Conservation (phyloP, 306 rosid species). For the Cicer yamashitae region DNA sequence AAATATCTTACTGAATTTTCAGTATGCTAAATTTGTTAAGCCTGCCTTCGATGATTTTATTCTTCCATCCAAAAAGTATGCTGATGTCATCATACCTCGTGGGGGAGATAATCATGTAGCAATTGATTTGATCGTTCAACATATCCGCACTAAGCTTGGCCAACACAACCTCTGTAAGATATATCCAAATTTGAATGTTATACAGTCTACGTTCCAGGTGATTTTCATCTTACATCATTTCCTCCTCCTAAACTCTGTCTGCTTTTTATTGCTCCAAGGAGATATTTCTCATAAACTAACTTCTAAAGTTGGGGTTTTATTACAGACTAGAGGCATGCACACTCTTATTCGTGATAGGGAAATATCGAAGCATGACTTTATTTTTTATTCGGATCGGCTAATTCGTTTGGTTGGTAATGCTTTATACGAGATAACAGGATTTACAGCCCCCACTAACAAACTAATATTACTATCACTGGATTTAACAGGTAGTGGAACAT, state of each 20-base stretch:
- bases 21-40: conserved; percentile 93
- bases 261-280: conserved; percentile 18
- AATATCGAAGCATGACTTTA: conserved; percentile 89
- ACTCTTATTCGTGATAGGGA: conserved; percentile 85
- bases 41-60: conserved; percentile 97
- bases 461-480: conserved; percentile 38
- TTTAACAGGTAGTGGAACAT: conserved; percentile 85
- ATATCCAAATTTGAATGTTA: conserved; percentile 81
- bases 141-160: conserved; percentile 88
- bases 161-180: conserved; percentile 92
- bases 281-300: conserved; percentile 18
- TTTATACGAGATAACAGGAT: conserved; percentile 30
- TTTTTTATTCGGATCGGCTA: conserved; percentile 89
- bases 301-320: conserved; percentile 42
- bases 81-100: conserved; percentile 90
- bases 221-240: conserved; percentile 41
- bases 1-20: conserved; percentile 45
- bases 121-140: conserved; percentile 94
- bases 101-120: conserved; percentile 94
- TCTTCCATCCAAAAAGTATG: conserved; percentile 93
- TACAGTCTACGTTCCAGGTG: conserved; percentile 94
- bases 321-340: conserved; percentile 95
- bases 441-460: conserved; percentile 5
- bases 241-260: conserved; percentile 16
- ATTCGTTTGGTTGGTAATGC: conserved; percentile 78